These are phyloP conservation scores for Neurospora sp. DNA, from an alignment of 495 filamentous ascomycete genomes.

Conservation along the genomic window DNA sequence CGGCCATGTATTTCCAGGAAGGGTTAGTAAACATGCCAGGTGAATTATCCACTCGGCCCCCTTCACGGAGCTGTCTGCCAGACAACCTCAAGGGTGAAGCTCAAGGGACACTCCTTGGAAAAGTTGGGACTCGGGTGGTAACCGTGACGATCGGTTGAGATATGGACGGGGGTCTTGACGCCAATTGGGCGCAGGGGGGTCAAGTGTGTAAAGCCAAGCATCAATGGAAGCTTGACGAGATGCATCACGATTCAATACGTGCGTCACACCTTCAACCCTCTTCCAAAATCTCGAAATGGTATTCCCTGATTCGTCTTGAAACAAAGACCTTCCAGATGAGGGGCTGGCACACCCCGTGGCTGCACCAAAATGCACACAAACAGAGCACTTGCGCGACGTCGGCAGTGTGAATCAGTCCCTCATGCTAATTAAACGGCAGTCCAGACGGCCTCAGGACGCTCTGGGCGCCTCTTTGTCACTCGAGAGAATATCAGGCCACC, in stretches of 20 bases:
- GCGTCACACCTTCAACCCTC: slow-evolving; percentile 6
- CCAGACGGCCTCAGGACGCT: background rate
- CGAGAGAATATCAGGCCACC: background rate
- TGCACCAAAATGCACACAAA: background rate
- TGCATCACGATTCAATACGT: slow-evolving; percentile 4
- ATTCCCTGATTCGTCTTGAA: background rate
- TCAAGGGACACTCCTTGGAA: background rate
- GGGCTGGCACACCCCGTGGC: background rate
- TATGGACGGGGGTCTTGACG: background rate
- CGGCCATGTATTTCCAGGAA: background rate
- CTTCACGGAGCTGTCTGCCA: background rate
- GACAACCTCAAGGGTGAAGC: background rate
- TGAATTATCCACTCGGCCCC: background rate
- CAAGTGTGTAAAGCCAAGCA: background rate
- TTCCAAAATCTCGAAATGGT: background rate
- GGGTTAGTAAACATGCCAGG: background rate
- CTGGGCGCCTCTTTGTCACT: background rate
- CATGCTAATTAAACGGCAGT: background rate
- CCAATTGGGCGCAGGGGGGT: background rate
- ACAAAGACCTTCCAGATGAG: background rate
- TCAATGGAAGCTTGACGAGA: background rate
- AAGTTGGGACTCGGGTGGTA: background rate
- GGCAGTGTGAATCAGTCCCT: background rate
- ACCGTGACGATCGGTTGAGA: slow-evolving; percentile 2
- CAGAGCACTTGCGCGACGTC: background rate